Evolutionary conservation across 1,284 basidiomycete species (phyloP).

Genomic region (Inonotus hispidus): DNA sequence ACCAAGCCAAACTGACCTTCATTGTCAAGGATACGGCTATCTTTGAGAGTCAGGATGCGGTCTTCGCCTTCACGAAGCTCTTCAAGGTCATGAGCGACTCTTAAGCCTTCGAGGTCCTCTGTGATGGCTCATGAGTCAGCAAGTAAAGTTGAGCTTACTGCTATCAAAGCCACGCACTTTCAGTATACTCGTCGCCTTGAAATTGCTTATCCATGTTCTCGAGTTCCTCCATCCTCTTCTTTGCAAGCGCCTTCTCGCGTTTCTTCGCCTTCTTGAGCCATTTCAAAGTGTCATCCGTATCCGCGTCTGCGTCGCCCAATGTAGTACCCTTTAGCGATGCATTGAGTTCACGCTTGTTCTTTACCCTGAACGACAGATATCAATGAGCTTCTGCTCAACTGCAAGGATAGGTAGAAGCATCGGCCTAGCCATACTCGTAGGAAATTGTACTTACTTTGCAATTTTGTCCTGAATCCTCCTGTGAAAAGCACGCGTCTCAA

Average conservation of each 20-base stretch:
- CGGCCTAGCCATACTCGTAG: conserved; percentile 27
- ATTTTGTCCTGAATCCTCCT: conserved; percentile 77
- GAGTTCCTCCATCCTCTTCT: conserved; percentile 70
- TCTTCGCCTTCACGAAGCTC: conserved; percentile 91
- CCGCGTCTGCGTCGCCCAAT: conserved; percentile 76
- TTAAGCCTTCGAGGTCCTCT: conserved; percentile 89
- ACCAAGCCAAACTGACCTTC: conserved; percentile 55
- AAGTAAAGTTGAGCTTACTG: not conserved
- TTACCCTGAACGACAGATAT: conserved; percentile 59
- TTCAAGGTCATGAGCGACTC: conserved; percentile 94
- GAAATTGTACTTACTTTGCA: conserved; percentile 72
- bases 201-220: conserved; percentile 77
- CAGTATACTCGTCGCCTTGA: conserved; percentile 70
- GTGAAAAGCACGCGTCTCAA: conserved; percentile 17
- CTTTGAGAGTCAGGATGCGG: conserved; percentile 93
- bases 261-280: conserved; percentile 92
- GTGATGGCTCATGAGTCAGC: conserved; percentile 7
- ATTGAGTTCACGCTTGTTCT: conserved; percentile 88
- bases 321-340: conserved; percentile 86
- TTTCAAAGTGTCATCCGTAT: conserved; percentile 69
- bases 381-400: conserved; percentile 36
- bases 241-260: conserved; percentile 77
- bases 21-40: conserved; percentile 87
- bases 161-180: conserved; percentile 49
- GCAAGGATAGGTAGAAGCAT: conserved; percentile 45